These are phyloP conservation scores for Ampelocalamus luodianensis DNA, from an alignment of 176 grass and related monocot genomes.

Conservation along the genomic window DNA sequence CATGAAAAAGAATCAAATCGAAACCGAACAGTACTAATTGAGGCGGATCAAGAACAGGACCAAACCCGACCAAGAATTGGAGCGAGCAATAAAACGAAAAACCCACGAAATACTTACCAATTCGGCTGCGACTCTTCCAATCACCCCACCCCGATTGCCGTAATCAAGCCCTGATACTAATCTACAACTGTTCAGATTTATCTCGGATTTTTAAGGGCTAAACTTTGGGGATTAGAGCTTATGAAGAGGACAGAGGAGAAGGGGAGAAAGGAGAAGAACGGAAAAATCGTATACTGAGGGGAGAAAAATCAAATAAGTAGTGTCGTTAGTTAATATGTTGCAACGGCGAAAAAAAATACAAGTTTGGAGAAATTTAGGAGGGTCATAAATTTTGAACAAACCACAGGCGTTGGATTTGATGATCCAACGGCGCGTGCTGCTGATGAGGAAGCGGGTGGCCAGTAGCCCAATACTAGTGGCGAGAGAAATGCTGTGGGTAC, in stretches of 20 bases:
- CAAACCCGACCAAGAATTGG: not conserved
- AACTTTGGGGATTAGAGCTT: slow-evolving; percentile 23
- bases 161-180: not conserved
- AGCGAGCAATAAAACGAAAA: not conserved
- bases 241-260: not conserved
- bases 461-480: not conserved
- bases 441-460: not conserved
- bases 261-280: not conserved
- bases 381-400: not conserved
- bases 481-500: slow-evolving; percentile 24
- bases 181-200: not conserved
- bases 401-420: not conserved
- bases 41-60: slow-evolving; percentile 26
- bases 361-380: slow-evolving; percentile 19
- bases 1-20: not conserved
- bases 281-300: slow-evolving; percentile 20
- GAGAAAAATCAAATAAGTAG: slow-evolving; percentile 42
- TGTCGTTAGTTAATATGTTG: slow-evolving; percentile 12
- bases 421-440: not conserved
- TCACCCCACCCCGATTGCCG: not conserved
- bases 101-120: slow-evolving; percentile 18
- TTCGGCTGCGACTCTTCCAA: not conserved
- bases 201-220: not conserved
- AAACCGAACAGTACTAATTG: not conserved
- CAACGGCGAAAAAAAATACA: not conserved